These are phyloP conservation scores for Pleurotus djamor DNA, from an alignment of 768 basidiomycete genomes.

Conservation along the genomic window DNA sequence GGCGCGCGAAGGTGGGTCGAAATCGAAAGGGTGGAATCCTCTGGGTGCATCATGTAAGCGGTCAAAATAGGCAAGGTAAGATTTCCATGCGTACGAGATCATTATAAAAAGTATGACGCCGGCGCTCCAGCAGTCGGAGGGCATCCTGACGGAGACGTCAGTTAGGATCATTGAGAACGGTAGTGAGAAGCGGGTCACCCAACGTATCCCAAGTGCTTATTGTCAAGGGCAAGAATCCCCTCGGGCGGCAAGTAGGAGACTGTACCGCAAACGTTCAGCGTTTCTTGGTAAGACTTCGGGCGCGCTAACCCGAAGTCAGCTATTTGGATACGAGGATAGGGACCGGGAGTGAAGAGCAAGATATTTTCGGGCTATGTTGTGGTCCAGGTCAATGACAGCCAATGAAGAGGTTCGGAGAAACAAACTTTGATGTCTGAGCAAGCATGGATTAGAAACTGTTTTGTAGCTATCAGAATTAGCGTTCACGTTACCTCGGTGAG, in stretches of 20 bases:
- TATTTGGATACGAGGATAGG: slow-evolving; percentile 81
- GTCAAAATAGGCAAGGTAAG: neutral
- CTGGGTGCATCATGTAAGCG: slow-evolving; percentile 27
- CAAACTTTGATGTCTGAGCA: neutral
- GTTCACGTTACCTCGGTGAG: slow-evolving; percentile 63
- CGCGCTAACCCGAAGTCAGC: slow-evolving; percentile 89
- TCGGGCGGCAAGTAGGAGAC: slow-evolving; percentile 86
- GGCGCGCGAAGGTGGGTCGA: slow-evolving; percentile 32
- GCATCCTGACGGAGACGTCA: slow-evolving; percentile 51
- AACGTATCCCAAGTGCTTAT: slow-evolving; percentile 67
- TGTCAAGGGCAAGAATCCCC: slow-evolving; percentile 76
- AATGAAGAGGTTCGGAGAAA: neutral
- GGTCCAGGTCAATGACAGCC: neutral
- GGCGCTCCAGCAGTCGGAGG: slow-evolving; percentile 89
- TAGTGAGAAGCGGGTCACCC: slow-evolving; percentile 28
- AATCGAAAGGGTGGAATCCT: slow-evolving; percentile 78
- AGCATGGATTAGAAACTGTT: neutral
- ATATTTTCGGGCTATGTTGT: slow-evolving; percentile 80
- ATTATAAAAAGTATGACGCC: slow-evolving; percentile 82
- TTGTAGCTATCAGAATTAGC: neutral
- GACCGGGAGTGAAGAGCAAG: slow-evolving; percentile 72
- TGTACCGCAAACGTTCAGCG: slow-evolving; percentile 85
- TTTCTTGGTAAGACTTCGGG: slow-evolving; percentile 75
- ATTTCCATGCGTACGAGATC: slow-evolving; percentile 59
- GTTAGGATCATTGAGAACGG: neutral